Evolutionary conservation across 108 stramenopile genomes (phyloP).

Genomic region (Mayamaea pseudoterrestris): DNA sequence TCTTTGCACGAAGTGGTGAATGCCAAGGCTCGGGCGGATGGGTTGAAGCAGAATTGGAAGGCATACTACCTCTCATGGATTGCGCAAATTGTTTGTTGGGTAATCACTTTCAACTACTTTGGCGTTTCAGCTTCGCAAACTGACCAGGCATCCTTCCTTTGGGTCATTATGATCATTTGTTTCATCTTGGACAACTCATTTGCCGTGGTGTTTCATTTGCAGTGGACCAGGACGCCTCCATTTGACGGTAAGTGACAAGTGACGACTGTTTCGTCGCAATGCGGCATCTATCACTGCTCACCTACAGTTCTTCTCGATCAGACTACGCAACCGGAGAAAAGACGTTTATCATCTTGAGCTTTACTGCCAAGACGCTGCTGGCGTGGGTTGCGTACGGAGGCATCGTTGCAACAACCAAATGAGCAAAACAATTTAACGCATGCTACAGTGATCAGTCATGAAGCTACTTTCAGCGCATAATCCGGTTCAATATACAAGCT

Average conservation of each 20-base stretch:
- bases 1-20: constrained; percentile 2
- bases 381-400: constrained; percentile 11
- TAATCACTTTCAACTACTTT: constrained; percentile 7
- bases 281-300: no score
- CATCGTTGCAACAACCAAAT: no score
- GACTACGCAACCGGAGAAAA: constrained; percentile 10
- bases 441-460: no score
- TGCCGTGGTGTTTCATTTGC: constrained; percentile 9
- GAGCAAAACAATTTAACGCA: no score
- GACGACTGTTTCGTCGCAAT: no score
- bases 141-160: constrained; percentile 5
- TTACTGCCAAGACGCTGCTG: constrained; percentile 5
- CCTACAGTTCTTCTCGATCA: background rate
- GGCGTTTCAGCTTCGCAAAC: background rate
- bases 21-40: constrained; percentile 10
- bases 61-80: background rate
- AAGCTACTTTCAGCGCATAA: no score
- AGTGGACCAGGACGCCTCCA: constrained; percentile 3
- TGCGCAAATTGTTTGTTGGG: constrained; percentile 3
- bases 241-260: no score
- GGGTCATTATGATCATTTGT: constrained; percentile 8
- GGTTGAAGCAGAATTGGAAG: constrained; percentile 1
- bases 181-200: constrained; percentile 7
- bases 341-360: constrained; percentile 8
- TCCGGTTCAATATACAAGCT: no score